Conservation (phyloP, 78 protist genomes). For the Mastigamoeba balamuthi region DNA sequence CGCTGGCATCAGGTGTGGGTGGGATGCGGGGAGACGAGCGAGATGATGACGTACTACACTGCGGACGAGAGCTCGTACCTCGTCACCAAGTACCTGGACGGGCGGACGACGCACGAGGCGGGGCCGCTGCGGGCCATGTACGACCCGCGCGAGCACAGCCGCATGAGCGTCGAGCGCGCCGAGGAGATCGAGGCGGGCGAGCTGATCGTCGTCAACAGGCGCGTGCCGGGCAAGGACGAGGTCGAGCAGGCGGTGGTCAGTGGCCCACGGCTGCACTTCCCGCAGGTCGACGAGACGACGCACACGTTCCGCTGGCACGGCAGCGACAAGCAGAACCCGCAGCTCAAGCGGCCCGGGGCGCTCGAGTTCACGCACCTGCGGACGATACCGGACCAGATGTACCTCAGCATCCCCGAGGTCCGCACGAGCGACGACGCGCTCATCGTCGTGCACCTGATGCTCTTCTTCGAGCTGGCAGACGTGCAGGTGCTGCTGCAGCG, state of each 20-base stretch:
- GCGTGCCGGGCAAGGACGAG: not conserved
- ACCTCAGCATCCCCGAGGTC: not conserved
- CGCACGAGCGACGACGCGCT: constrained; percentile 16
- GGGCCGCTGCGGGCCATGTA: too few species aligned
- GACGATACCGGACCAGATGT: not conserved
- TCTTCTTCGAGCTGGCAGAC: constrained; percentile 3
- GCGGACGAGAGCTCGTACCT: not conserved
- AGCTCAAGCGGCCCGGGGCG: not conserved
- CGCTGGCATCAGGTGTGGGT: too few species aligned
- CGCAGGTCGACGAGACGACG: not conserved
- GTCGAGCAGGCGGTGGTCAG: not conserved
- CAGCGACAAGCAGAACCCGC: not conserved
- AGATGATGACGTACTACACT: too few species aligned
- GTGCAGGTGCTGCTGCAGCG: constrained; percentile 1
- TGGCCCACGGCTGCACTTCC: not conserved
- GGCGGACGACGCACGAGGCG: not conserved
- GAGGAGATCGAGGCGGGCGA: not conserved
- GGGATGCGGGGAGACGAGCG: too few species aligned
- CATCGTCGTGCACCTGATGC: constrained; percentile 1
- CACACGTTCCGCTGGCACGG: not conserved
- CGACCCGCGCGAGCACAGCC: not conserved
- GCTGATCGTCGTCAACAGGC: not conserved
- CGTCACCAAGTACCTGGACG: not conserved
- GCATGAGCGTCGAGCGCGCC: not conserved
- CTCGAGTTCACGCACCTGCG: not conserved